phyloP scores from a whole-genome alignment of 345 rosid species.

The Combretum micranthum region DNA sequence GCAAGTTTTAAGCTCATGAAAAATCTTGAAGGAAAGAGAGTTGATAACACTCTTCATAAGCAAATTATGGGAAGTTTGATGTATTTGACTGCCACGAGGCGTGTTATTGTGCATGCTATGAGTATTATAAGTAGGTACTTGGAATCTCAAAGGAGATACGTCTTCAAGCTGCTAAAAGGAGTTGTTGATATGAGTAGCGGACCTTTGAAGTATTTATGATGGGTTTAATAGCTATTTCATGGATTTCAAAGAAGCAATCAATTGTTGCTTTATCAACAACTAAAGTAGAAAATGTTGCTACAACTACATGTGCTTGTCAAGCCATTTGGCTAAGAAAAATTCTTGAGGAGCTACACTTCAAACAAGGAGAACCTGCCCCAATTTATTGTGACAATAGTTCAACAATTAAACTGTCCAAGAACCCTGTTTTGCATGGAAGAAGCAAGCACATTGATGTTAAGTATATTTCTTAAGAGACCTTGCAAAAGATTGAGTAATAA shows the following conservation, averaged over 20 bases:
- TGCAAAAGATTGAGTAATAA: too few species aligned
- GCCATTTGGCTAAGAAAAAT: slow-evolving; percentile 7
- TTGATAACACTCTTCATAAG: neutral
- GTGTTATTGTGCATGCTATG: neutral
- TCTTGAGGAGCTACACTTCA: neutral
- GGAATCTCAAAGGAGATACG: neutral
- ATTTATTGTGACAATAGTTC: neutral
- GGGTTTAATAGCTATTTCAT: too few species aligned
- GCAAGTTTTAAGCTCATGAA: neutral
- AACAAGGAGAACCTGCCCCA: neutral
- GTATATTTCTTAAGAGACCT: too few species aligned
- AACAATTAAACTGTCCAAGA: too few species aligned
- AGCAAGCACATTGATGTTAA: too few species aligned
- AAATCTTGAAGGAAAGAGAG: neutral
- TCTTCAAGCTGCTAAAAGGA: neutral
- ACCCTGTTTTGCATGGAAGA: too few species aligned
- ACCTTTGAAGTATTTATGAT: too few species aligned
- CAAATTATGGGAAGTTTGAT: slow-evolving; percentile 9
- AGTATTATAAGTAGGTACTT: neutral
- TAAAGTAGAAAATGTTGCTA: slow-evolving; percentile 3
- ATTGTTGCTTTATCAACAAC: neutral
- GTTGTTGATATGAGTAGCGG: neutral
- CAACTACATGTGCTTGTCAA: neutral
- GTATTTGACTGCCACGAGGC: slow-evolving; percentile 3
- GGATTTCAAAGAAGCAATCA: slow-evolving; percentile 3